Percentiles rank a stretch among this genome's conserved stretches.
Conservation (phyloP, 176 grass and related monocot species). For the Oryza meyeriana region DNA sequence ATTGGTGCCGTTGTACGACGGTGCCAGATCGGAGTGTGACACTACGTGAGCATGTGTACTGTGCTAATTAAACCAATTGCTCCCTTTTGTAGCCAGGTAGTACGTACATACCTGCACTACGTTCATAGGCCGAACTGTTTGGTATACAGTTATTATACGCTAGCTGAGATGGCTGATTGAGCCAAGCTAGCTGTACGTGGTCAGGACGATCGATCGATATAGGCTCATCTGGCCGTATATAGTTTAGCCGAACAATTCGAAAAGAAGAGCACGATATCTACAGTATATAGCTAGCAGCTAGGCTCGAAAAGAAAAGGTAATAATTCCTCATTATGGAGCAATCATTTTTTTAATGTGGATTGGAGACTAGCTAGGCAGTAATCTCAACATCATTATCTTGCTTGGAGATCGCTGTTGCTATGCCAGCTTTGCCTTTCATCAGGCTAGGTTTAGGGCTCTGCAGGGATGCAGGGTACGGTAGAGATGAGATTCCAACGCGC, state of each 20-base stretch:
- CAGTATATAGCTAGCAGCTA: background rate
- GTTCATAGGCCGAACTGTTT: background rate
- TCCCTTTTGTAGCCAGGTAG: background rate
- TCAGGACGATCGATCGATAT: background rate
- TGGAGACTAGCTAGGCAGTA: background rate
- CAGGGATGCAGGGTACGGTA: background rate
- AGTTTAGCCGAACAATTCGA: background rate
- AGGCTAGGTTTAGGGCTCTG: background rate
- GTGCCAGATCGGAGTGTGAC: too few species aligned
- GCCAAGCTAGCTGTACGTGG: background rate
- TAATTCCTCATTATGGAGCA: background rate
- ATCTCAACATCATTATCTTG: background rate
- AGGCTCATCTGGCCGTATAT: background rate
- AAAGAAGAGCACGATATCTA: background rate
- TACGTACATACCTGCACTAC: background rate
- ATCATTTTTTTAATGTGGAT: background rate
- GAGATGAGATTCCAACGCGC: background rate
- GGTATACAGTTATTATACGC: too few species aligned
- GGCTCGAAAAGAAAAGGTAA: background rate
- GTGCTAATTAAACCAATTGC: background rate
- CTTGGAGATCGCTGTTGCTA: background rate
- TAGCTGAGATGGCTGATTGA: too few species aligned
- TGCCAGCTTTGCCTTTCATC: background rate
- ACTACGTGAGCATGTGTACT: too few species aligned
- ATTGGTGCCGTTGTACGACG: too few species aligned